Conservation (phyloP, 768 basidiomycete genomes). For the Xanthoconium stramineum region DNA sequence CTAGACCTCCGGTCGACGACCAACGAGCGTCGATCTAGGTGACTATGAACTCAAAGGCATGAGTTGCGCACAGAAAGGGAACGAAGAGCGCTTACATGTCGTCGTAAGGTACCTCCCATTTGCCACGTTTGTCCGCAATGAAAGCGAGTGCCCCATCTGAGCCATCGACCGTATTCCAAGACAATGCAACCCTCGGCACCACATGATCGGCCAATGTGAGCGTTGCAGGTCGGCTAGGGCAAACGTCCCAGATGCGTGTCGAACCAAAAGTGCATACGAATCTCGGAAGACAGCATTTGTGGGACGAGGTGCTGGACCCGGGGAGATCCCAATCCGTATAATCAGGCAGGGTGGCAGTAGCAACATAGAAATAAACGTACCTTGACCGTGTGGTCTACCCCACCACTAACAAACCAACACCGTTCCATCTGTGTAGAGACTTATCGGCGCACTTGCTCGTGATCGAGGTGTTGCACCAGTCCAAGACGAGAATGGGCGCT, state of each 20-base stretch:
- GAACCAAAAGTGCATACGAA: slow-evolving; percentile 69
- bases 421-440: slow-evolving; percentile 19
- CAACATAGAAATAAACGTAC: slow-evolving; percentile 32
- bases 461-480: slow-evolving; percentile 54
- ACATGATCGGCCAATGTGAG: slow-evolving; percentile 59
- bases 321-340: slow-evolving; percentile 65
- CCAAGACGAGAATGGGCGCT: slow-evolving; percentile 66
- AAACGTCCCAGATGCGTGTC: slow-evolving; percentile 74
- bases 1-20: slow-evolving; percentile 32
- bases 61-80: background rate
- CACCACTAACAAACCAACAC: slow-evolving; percentile 80
- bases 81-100: slow-evolving; percentile 55
- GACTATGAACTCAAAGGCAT: slow-evolving; percentile 26
- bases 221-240: slow-evolving; percentile 74
- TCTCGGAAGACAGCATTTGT: slow-evolving; percentile 71
- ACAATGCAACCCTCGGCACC: slow-evolving; percentile 56
- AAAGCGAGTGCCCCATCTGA: slow-evolving; percentile 61
- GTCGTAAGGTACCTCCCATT: slow-evolving; percentile 75
- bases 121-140: slow-evolving; percentile 48
- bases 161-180: slow-evolving; percentile 51
- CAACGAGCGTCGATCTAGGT: slow-evolving; percentile 30
- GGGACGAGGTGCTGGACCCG: slow-evolving; percentile 36
- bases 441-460: slow-evolving; percentile 16
- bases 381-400: slow-evolving; percentile 78
- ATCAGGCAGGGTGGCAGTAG: background rate